phyloP scores from a whole-genome alignment of 2,329 filamentous ascomycete genomes.

The Aspergillus spinulosporus region DNA sequence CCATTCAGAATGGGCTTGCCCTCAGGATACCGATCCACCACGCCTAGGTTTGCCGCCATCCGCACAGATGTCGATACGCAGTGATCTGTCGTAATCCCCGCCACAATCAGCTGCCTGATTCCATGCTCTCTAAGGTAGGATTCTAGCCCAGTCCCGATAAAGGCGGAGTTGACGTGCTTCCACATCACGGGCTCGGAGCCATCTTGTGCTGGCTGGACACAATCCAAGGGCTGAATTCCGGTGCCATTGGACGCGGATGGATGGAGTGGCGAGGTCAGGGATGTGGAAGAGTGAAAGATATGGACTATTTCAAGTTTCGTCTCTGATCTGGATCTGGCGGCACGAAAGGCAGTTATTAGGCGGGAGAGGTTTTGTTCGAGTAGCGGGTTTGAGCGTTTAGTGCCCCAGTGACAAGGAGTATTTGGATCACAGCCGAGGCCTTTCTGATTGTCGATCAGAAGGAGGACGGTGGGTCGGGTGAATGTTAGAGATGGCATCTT shows the following conservation, averaged over 20 bases:
- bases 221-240: conserved; percentile 31
- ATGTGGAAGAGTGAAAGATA: conserved; percentile 47
- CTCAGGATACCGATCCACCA: conserved; percentile 35
- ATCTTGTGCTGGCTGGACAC: conserved; percentile 32
- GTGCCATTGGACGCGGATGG: conserved; percentile 29
- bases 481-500: conserved; percentile 13
- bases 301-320: conserved; percentile 42
- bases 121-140: conserved; percentile 33
- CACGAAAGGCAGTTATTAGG: conserved; percentile 41
- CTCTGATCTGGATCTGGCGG: conserved; percentile 17
- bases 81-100: conserved; percentile 52
- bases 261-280: conserved; percentile 38
- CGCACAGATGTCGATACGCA: conserved; percentile 52
- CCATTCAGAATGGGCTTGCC: not conserved
- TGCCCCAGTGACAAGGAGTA: conserved; percentile 38
- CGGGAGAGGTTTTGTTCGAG: conserved; percentile 47
- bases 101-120: conserved; percentile 43
- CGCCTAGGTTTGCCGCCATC: conserved; percentile 50
- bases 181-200: conserved; percentile 42
- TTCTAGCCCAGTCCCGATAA: conserved; percentile 49
- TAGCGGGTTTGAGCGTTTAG: conserved; percentile 45
- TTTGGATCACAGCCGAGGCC: conserved; percentile 39
- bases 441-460: conserved; percentile 52
- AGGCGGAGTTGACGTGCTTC: conserved; percentile 51
- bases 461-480: conserved; percentile 40